phyloP scores from a whole-genome alignment of 495 filamentous ascomycete species.

The Lophiotrema nucula region DNA sequence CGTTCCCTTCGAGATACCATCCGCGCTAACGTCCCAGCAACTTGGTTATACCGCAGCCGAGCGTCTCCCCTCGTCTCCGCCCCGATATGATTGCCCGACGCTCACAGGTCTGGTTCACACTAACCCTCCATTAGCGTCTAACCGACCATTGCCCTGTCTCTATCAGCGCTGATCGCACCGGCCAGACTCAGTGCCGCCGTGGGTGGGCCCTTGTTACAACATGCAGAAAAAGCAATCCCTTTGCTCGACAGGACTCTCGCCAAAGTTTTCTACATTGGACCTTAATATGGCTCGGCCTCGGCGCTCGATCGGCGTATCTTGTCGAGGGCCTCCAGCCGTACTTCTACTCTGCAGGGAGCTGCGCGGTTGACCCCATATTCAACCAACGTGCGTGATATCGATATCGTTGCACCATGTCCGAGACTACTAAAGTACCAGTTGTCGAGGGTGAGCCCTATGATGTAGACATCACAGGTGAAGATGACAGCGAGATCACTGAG shows the following conservation, averaged over 20 bases:
- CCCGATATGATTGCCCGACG: not conserved
- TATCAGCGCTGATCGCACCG: not conserved
- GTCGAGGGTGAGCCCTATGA: constrained; percentile 9
- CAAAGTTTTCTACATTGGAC: not conserved
- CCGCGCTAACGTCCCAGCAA: not conserved
- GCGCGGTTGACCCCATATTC: not conserved
- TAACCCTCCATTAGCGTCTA: not conserved
- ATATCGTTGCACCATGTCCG: not conserved
- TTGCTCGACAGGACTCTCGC: not conserved
- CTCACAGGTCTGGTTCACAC: not conserved
- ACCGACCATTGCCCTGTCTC: not conserved
- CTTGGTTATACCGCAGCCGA: not conserved
- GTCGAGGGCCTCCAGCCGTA: too few relatives aligned
- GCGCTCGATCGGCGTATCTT: not conserved
- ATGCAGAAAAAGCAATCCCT: not conserved
- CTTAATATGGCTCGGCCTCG: not conserved
- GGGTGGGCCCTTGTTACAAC: not conserved
- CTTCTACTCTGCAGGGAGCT: not conserved
- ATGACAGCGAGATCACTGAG: constrained; percentile 6
- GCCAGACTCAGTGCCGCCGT: not conserved
- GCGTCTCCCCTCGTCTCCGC: not conserved
- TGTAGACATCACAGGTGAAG: constrained; percentile 13
- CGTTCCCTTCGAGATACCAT: too few relatives aligned
- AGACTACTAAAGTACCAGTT: constrained; percentile 5
- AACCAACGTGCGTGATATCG: not conserved